Base-by-base conservation (phyloP, 805 yeast species). In the Candida sithepensis region DNA sequence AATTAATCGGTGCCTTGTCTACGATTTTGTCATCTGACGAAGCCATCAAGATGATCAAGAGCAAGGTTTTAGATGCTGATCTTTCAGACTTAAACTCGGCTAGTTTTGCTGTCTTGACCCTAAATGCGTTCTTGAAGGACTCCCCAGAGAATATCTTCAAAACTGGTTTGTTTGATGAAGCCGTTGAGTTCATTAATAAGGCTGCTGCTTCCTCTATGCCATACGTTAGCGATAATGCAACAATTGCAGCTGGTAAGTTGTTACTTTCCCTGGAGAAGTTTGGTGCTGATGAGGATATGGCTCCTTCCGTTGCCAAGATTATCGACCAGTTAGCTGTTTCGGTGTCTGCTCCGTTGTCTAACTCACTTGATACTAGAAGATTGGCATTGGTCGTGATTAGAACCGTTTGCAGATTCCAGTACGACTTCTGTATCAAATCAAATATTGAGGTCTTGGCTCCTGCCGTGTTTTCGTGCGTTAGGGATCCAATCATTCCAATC, bases 401-500 rank as follows among this genome's bases (percentile, higher is more conserved):
- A 61, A 88, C 96, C 0, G 72, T 85, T 39, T 82, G 89, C 1
- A 76, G 95, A 59, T 68, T 72, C 57, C 79, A 84, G 49, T 77
- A 72, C 53, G 74, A 72, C 0, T 66, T 62, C 8, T 64, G 78
- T 21, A 68, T 88, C 42, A 67, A 69, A 47, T 82, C 85, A 12
- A 71, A 74, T 57, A 69, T 79, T 52, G 81, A 82, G 54, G 51
- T 67, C 0, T 57, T 92, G 44, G 88, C 77, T 3, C 88, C 94
- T 13, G 73, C 88, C 12, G 82, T 90, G 2, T 92, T 92, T 64
- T 71, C 84, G 0, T 84, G 94, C 63, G 84, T 92, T 37, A 76
- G 99, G 54, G 97, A 91, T 60, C 75, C 83, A n/a, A 73, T 88
- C 42, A 88, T 92, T 59, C 97, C 99, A 4, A 84, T 92, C 56